These are phyloP conservation scores for Colletotrichum liaoningense DNA, from an alignment of 2,329 filamentous ascomycete species.

Conservation along the genomic window DNA sequence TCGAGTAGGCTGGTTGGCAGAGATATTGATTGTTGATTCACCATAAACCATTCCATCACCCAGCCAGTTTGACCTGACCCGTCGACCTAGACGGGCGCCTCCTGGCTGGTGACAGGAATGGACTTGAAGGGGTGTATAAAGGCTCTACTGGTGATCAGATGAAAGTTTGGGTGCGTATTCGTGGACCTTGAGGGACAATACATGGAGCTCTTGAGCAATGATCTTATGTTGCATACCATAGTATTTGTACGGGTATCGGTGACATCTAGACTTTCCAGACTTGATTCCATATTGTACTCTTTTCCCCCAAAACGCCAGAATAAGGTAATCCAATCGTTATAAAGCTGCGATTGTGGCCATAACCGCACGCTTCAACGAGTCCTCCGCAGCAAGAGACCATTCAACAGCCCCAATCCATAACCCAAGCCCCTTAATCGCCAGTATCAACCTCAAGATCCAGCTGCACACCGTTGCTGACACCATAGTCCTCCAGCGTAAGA, in stretches of 20 bases:
- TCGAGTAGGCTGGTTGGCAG: no score
- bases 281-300: not conserved
- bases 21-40: no score
- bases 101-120: no score
- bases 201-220: no score
- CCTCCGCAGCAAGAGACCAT: not conserved
- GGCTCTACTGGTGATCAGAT: no score
- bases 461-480: slow-evolving; percentile 90
- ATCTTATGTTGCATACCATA: not conserved
- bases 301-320: slow-evolving; percentile 21
- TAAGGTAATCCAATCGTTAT: not conserved
- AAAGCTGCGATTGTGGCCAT: not conserved
- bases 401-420: not conserved
- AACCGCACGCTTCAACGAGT: not conserved
- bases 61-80: no score
- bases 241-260: slow-evolving; percentile 16
- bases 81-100: no score
- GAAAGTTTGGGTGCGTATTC: no score
- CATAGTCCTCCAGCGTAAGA: slow-evolving; percentile 89
- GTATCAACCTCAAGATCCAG: slow-evolving; percentile 72
- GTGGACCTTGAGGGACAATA: no score
- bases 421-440: slow-evolving; percentile 57
- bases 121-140: no score
- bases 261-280: not conserved
- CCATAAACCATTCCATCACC: no score